A percentile compares a stretch with the other conserved stretches of the same genome.
Evolutionary conservation across 1,139 yeast species (phyloP).

Genomic region (Yamadazyma membranifaciens): DNA sequence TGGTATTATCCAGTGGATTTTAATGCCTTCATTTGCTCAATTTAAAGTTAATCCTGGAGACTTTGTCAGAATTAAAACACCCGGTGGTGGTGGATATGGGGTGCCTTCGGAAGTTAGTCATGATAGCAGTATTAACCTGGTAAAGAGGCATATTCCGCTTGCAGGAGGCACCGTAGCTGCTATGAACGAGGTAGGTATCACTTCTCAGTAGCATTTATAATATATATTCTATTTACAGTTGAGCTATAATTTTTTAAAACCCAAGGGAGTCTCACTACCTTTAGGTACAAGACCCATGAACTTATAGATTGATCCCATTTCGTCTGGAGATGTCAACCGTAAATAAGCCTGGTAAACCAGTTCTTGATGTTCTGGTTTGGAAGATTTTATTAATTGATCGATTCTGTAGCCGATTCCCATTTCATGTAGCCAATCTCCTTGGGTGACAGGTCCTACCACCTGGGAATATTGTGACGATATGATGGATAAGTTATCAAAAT

Average conservation of each 20-base stretch:
- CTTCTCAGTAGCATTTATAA: slow-evolving; percentile 21
- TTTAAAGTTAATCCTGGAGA: slow-evolving; percentile 34
- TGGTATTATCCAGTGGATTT: slow-evolving; percentile 19
- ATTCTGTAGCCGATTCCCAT: slow-evolving; percentile 78
- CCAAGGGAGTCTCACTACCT: slow-evolving; percentile 35
- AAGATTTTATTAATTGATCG: slow-evolving; percentile 44
- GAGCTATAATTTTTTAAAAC: slow-evolving; percentile 20
- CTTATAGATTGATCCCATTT: slow-evolving; percentile 79
- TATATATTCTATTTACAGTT: neutral
- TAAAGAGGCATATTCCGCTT: slow-evolving; percentile 10
- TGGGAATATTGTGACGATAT: slow-evolving; percentile 20
- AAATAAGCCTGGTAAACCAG: slow-evolving; percentile 56
- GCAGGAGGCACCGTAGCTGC: slow-evolving; percentile 25
- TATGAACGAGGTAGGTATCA: slow-evolving; percentile 17
- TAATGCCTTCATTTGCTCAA: slow-evolving; percentile 20
- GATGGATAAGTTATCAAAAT: slow-evolving; percentile 56
- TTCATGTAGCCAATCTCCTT: slow-evolving; percentile 77
- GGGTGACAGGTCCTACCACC: slow-evolving; percentile 63
- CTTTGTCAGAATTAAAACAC: slow-evolving; percentile 42
- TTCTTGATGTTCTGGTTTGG: slow-evolving; percentile 35
- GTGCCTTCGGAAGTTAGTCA: slow-evolving; percentile 7
- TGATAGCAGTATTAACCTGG: neutral
- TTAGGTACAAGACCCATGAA: slow-evolving; percentile 63
- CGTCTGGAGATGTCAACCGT: slow-evolving; percentile 62
- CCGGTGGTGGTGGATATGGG: slow-evolving; percentile 58